A percentile compares a stretch with the other conserved stretches of the same genome.
These are phyloP conservation scores for Acanthamoeba divionensis DNA, from an alignment of 208 protist species.

Conservation along the genomic window DNA sequence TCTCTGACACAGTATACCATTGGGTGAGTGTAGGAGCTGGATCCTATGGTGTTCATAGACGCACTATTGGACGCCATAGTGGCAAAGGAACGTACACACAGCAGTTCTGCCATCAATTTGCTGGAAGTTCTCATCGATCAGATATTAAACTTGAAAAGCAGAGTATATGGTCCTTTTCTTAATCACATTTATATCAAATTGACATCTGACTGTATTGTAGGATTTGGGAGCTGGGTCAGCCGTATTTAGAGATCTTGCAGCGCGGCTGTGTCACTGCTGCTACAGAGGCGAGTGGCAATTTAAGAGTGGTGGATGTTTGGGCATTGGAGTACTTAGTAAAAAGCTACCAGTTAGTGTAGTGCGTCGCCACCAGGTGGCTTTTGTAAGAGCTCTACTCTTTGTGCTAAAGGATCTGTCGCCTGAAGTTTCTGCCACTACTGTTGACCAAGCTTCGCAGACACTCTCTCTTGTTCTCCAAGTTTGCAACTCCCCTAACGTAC, in stretches of 20 bases:
- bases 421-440: not conserved
- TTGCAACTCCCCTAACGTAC: not conserved
- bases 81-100: not conserved
- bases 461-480: constrained; percentile 15
- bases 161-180: not conserved
- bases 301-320: constrained; percentile 56
- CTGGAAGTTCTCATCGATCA: not conserved
- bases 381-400: constrained; percentile 66
- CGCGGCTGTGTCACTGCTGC: not conserved
- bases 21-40: not conserved
- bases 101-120: not conserved
- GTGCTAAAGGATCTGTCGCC: constrained; percentile 58
- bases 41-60: constrained; percentile 51
- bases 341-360: constrained; percentile 38
- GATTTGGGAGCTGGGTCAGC: not conserved
- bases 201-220: too few relatives aligned
- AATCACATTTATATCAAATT: too few relatives aligned
- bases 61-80: not conserved
- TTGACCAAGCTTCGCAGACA: not conserved
- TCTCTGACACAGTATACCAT: not conserved
- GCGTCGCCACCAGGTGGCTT: not conserved
- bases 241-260: constrained; percentile 23
- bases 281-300: constrained; percentile 43
- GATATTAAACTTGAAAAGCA: not conserved
- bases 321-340: constrained; percentile 46